Evolutionary conservation across 2,329 filamentous ascomycete species (phyloP).

Genomic region (Colletotrichum sp.): DNA sequence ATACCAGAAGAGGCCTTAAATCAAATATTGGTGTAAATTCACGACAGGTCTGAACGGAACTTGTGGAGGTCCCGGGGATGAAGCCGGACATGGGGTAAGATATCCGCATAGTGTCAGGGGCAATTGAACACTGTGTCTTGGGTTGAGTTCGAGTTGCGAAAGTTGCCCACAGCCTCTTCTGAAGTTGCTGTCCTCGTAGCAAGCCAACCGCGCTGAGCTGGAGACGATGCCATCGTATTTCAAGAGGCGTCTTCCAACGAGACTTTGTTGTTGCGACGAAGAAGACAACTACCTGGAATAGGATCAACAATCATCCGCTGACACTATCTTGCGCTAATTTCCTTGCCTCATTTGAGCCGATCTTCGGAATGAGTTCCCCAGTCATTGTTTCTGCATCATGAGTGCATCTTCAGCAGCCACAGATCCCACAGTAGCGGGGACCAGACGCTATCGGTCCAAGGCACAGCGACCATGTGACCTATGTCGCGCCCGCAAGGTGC

Average conservation of each 20-base stretch:
- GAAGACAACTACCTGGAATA: background rate
- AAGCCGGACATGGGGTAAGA: background rate
- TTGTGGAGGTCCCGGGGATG: background rate
- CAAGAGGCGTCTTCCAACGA: background rate
- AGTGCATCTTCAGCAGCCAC: background rate
- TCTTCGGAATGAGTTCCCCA: background rate
- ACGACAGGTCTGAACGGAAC: background rate
- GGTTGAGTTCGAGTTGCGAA: background rate
- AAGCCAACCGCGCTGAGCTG: background rate
- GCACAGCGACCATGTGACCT: constrained; percentile 26
- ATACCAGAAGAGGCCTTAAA: background rate
- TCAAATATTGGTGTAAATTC: background rate
- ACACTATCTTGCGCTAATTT: background rate
- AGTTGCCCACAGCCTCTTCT: background rate
- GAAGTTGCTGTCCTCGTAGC: background rate
- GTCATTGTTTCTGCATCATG: background rate
- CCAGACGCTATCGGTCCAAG: constrained; percentile 25
- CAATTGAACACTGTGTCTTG: background rate
- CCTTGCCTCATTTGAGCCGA: background rate
- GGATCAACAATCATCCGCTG: background rate
- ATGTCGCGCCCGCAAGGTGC: constrained; percentile 27
- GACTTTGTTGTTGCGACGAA: background rate
- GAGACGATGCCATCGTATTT: background rate
- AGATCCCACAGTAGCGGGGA: background rate
- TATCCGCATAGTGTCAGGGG: background rate